These are phyloP conservation scores for Cokeromyces recurvatus DNA, from an alignment of 371 early-diverging fungal genomes.

Conservation along the genomic window DNA sequence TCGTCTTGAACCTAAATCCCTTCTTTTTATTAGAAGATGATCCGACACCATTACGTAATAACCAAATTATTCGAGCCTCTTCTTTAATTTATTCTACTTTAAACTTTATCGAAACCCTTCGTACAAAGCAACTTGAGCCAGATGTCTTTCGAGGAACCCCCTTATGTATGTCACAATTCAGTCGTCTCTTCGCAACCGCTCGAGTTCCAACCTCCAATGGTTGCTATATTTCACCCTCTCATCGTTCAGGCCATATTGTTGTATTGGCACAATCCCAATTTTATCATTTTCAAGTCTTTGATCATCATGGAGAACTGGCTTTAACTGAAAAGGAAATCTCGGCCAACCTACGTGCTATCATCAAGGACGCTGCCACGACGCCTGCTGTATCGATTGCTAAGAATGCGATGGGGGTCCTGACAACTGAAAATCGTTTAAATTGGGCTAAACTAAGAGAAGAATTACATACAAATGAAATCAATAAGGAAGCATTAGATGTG, in stretches of 20 bases:
- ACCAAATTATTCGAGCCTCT: constrained; percentile 46
- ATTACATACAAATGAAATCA: constrained; percentile 37
- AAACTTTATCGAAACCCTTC: constrained; percentile 45
- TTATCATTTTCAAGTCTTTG: constrained; percentile 62
- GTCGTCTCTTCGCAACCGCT: constrained; percentile 53
- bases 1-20: constrained; percentile 45
- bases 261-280: constrained; percentile 59
- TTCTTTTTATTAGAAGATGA: constrained; percentile 50
- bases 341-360: constrained; percentile 38
- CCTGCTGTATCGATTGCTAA: constrained; percentile 27
- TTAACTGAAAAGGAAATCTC: constrained; percentile 48
- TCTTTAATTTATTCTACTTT: constrained; percentile 48
- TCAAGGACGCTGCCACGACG: constrained; percentile 28
- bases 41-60: constrained; percentile 43
- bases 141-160: constrained; percentile 60
- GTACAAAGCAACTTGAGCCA: constrained; percentile 50
- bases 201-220: constrained; percentile 50
- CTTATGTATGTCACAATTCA: constrained; percentile 63
- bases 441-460: constrained; percentile 60
- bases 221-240: constrained; percentile 43
- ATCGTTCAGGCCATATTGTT: constrained; percentile 48
- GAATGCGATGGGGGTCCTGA: constrained; percentile 57
- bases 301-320: constrained; percentile 31
- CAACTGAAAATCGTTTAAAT: constrained; percentile 63
- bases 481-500: constrained; percentile 52